phyloP scores from a whole-genome alignment of 305 asterid species.

The Solanum chacoense region DNA sequence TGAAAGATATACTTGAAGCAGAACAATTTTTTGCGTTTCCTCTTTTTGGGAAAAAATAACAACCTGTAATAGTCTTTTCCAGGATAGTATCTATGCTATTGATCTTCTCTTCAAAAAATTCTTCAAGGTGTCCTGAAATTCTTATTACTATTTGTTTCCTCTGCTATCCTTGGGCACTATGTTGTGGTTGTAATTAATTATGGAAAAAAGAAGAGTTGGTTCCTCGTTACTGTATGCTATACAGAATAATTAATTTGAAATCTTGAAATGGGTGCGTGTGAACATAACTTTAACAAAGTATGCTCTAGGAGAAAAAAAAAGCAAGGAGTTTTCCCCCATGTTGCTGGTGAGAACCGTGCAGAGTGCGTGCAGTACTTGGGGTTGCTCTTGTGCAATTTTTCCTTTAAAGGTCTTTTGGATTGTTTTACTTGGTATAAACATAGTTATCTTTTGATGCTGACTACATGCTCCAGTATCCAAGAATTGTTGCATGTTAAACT shows the following conservation, averaged over 20 bases:
- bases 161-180: background rate
- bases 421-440: background rate
- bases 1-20: background rate
- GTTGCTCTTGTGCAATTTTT: background rate
- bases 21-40: background rate
- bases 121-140: background rate
- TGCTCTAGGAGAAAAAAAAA: background rate
- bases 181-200: background rate
- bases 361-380: background rate
- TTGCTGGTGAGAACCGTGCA: background rate
- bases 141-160: background rate
- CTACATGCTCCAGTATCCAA: background rate
- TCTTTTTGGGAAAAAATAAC: background rate
- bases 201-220: background rate
- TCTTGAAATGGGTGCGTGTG: background rate
- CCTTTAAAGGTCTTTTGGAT: background rate
- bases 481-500: background rate
- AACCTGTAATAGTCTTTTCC: background rate
- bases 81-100: background rate
- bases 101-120: background rate
- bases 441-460: background rate
- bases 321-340: background rate
- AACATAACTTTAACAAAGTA: background rate
- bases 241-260: background rate
- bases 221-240: background rate